phyloP scores from a whole-genome alignment of 192 early-diverging fungal species.

The Funneliformis geosporum region DNA sequence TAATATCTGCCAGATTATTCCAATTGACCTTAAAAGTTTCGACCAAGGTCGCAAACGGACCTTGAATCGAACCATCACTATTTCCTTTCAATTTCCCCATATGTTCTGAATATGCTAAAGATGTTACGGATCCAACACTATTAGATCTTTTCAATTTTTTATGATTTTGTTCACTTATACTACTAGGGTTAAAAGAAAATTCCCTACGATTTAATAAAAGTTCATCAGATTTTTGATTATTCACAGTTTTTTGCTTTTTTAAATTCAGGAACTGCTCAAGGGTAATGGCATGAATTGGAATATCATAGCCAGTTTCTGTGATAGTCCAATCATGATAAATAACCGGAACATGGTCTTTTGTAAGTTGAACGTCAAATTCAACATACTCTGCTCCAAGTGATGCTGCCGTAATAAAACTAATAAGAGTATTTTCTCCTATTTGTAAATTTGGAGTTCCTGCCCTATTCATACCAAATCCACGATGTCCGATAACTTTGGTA shows the following conservation, averaged over 20 bases:
- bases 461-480: slow-evolving; percentile 84
- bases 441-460: slow-evolving; percentile 63
- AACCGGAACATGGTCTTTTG: slow-evolving; percentile 82
- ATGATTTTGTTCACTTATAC: background rate
- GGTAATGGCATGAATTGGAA: slow-evolving; percentile 67
- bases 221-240: background rate
- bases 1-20: background rate
- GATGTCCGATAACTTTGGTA: slow-evolving; percentile 84
- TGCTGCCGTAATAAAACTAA: slow-evolving; percentile 84
- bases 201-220: background rate
- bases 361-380: slow-evolving; percentile 95
- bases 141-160: slow-evolving; percentile 46
- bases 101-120: slow-evolving; percentile 28
- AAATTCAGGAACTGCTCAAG: slow-evolving; percentile 66
- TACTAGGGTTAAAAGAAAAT: background rate
- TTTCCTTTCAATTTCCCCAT: slow-evolving; percentile 71
- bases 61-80: slow-evolving; percentile 76
- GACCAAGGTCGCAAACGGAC: slow-evolving; percentile 83
- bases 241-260: background rate
- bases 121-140: slow-evolving; percentile 45
- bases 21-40: slow-evolving; percentile 66
- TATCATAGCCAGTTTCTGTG: slow-evolving; percentile 69
- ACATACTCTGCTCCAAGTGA: slow-evolving; percentile 83
- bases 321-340: slow-evolving; percentile 94
- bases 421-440: slow-evolving; percentile 89